Percentiles rank a stretch among this genome's conserved stretches.
Evolutionary conservation across 2,329 filamentous ascomycete species (phyloP).

Genomic region (Fusarium napiforme): DNA sequence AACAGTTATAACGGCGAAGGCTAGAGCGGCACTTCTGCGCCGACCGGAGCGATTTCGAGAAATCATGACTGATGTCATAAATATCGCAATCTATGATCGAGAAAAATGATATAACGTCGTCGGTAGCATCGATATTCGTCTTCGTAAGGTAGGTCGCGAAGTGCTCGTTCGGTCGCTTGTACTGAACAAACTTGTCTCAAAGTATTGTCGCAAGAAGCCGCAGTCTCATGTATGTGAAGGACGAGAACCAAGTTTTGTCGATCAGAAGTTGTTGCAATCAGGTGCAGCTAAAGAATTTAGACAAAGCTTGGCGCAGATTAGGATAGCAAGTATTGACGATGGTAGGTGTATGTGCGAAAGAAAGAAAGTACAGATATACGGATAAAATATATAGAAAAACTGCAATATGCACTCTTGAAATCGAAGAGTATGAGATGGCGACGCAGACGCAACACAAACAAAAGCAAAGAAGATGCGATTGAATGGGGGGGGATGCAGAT

Average conservation of each 20-base stretch:
- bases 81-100: not conserved
- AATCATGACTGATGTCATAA: conserved; percentile 19
- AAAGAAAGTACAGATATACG: not conserved
- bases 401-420: conserved; percentile 14
- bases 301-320: not conserved
- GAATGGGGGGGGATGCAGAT: conserved; percentile 6
- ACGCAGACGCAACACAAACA: conserved; percentile 1
- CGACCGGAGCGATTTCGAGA: conserved; percentile 31
- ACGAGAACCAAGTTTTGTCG: not conserved
- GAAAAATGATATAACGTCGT: conserved; percentile 19
- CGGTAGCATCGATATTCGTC: not conserved
- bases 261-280: not conserved
- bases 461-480: conserved; percentile 10
- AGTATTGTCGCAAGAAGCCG: not conserved
- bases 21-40: conserved; percentile 25
- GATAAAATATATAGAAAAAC: not conserved
- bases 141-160: not conserved
- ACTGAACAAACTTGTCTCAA: not conserved
- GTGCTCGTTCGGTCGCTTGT: not conserved
- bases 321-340: not conserved
- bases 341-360: not conserved
- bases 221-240: not conserved
- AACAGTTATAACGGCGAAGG: conserved; percentile 10
- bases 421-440: not conserved
- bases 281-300: conserved; percentile 10